Evolutionary conservation across 2,329 filamentous ascomycete genomes (phyloP).

Genomic region (Zymoseptoria pseudotritici): DNA sequence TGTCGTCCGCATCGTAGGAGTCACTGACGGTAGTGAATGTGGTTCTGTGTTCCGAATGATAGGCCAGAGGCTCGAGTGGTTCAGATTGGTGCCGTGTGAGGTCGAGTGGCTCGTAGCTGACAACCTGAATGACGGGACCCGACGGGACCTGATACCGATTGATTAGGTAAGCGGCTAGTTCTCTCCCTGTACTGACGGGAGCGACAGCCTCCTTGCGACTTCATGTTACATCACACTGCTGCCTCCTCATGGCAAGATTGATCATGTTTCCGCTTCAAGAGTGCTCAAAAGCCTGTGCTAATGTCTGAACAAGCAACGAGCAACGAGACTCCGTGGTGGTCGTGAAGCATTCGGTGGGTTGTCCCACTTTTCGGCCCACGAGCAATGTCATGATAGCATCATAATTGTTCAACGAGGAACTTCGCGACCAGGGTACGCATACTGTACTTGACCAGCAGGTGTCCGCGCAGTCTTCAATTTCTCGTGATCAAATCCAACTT

Average conservation of each 20-base stretch:
- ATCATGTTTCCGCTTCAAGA: not conserved
- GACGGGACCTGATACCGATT: no score
- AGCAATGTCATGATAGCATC: not conserved
- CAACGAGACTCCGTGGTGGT: not conserved
- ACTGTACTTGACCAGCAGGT: not conserved
- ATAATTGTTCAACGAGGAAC: not conserved
- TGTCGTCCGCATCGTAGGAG: slow-evolving; percentile 38
- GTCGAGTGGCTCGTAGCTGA: no score
- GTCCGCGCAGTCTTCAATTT: not conserved
- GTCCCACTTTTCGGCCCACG: not conserved
- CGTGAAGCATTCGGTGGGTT: not conserved
- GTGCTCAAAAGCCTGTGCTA: no score
- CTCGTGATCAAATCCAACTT: not conserved
- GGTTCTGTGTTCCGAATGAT: not conserved
- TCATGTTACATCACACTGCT: no score
- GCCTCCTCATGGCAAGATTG: not conserved
- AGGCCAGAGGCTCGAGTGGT: no score
- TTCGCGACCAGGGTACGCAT: not conserved
- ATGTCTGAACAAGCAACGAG: no score
- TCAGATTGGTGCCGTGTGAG: no score
- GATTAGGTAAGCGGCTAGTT: no score
- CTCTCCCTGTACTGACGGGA: no score
- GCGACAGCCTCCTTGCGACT: no score
- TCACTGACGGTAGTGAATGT: not conserved
- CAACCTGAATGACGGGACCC: no score